phyloP scores from a whole-genome alignment of 768 basidiomycete species.

The Amanita rubescens region DNA sequence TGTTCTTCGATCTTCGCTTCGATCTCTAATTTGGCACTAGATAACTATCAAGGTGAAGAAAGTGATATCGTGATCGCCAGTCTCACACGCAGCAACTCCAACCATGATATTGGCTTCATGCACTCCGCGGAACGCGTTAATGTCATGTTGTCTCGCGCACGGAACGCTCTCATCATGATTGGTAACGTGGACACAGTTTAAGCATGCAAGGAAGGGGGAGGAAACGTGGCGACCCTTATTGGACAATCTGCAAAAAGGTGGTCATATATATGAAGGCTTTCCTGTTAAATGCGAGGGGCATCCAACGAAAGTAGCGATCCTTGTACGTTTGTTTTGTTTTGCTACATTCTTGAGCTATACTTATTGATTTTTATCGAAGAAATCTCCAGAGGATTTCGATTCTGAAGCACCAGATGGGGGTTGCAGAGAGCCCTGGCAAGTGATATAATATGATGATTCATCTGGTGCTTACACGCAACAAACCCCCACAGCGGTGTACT shows the following conservation, averaged over 20 bases:
- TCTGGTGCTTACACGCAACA: not conserved
- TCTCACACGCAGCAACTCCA: slow-evolving; percentile 51
- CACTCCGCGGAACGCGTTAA: slow-evolving; percentile 61
- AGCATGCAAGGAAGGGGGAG: slow-evolving; percentile 39
- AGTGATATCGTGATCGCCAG: slow-evolving; percentile 59
- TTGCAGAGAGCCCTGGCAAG: slow-evolving; percentile 53
- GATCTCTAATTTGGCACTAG: slow-evolving; percentile 23
- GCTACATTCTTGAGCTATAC: not conserved
- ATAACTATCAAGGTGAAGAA: slow-evolving; percentile 76
- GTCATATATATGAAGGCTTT: slow-evolving; percentile 51
- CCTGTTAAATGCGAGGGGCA: slow-evolving; percentile 55
- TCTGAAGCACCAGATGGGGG: slow-evolving; percentile 52
- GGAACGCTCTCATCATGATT: slow-evolving; percentile 57
- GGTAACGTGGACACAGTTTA: slow-evolving; percentile 57
- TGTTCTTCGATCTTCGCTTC: not conserved
- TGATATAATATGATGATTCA: not conserved
- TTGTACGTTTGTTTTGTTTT: slow-evolving; percentile 18
- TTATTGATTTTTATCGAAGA: not conserved
- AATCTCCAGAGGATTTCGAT: slow-evolving; percentile 40
- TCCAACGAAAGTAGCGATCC: slow-evolving; percentile 27
- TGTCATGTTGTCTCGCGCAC: slow-evolving; percentile 62
- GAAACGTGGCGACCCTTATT: slow-evolving; percentile 48
- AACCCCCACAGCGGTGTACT: slow-evolving; percentile 31
- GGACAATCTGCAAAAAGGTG: slow-evolving; percentile 29
- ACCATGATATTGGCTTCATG: slow-evolving; percentile 65